Percentiles rank a stretch among this genome's conserved stretches.
Evolutionary conservation across 176 grass and related monocot genomes (phyloP).

Genomic region (Saccharum spontaneum): DNA sequence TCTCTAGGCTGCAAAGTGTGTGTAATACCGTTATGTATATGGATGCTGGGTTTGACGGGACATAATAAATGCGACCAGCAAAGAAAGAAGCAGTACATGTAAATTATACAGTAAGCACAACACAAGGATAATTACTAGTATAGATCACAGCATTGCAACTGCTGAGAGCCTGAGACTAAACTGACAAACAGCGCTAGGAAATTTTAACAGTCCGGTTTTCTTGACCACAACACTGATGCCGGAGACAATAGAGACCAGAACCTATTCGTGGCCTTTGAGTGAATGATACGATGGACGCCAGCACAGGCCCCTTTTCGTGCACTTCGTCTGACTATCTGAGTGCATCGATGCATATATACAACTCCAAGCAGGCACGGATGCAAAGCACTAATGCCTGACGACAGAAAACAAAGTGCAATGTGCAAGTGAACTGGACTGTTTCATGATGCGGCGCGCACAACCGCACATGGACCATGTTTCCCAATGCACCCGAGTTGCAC

Average conservation of each 20-base stretch:
- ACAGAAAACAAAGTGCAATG: neutral
- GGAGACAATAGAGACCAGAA: neutral
- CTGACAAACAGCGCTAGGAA: neutral
- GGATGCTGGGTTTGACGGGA: neutral
- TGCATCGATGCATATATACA: constrained; percentile 1
- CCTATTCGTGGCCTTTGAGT: neutral
- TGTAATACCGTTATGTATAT: neutral
- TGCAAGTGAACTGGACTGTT: constrained; percentile 6
- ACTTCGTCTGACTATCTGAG: neutral
- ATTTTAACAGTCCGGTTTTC: neutral
- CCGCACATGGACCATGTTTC: constrained; percentile 34
- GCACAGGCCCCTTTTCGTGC: neutral
- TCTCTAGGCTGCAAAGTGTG: constrained; percentile 39
- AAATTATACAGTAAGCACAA: neutral
- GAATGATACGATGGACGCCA: too few relatives aligned
- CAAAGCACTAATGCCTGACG: neutral
- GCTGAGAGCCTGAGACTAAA: neutral
- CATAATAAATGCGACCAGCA: neutral
- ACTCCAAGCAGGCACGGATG: neutral
- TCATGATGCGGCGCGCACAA: neutral
- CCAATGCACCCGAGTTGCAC: constrained; percentile 5
- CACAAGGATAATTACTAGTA: neutral
- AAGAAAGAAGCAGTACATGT: neutral
- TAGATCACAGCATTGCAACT: neutral
- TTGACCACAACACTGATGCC: neutral